Percentiles rank a stretch among this genome's conserved stretches.
Evolutionary conservation across 2,329 filamentous ascomycete genomes (phyloP).

Genomic region (Lasiodiplodia theobromae): DNA sequence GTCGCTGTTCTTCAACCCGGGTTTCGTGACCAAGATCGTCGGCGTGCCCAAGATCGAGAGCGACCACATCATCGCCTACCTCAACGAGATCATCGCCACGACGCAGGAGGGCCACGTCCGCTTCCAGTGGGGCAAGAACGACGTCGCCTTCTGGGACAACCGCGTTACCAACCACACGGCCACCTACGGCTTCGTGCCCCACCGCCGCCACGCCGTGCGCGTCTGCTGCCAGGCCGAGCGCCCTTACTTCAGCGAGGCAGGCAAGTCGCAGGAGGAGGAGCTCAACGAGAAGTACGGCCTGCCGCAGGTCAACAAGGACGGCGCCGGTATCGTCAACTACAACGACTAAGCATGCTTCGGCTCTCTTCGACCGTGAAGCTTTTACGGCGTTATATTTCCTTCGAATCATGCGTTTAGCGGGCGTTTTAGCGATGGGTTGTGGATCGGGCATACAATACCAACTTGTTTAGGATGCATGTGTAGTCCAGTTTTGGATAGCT

Average conservation of each 20-base stretch:
- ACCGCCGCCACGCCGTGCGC: conserved; percentile 62
- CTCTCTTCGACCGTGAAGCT: too few species aligned
- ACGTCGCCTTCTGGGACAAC: conserved; percentile 75
- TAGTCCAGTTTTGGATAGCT: not conserved
- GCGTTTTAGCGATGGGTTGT: conserved; percentile 2
- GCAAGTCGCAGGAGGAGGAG: conserved; percentile 64
- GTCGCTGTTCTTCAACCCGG: conserved; percentile 65
- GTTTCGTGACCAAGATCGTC: conserved; percentile 65
- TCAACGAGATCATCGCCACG: conserved; percentile 63
- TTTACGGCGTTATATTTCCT: not conserved
- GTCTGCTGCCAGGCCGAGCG: conserved; percentile 57
- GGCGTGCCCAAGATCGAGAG: conserved; percentile 64
- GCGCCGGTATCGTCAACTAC: conserved; percentile 63
- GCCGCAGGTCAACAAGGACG: conserved; percentile 63
- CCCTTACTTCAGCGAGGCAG: conserved; percentile 53
- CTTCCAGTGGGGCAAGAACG: conserved; percentile 69
- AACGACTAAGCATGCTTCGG: conserved; percentile 52
- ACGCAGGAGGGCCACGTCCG: conserved; percentile 74
- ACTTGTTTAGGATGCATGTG: conserved; percentile 7
- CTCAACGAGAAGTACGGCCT: conserved; percentile 56
- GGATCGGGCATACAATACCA: conserved; percentile 19
- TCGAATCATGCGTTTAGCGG: conserved; percentile 15
- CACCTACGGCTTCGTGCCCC: conserved; percentile 64
- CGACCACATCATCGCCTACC: conserved; percentile 58
- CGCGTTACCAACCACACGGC: conserved; percentile 63